A percentile compares a stretch with the other conserved stretches of the same genome.
Evolutionary conservation across 1,284 basidiomycete genomes (phyloP).

Genomic region (Papiliotrema nemorosa): DNA sequence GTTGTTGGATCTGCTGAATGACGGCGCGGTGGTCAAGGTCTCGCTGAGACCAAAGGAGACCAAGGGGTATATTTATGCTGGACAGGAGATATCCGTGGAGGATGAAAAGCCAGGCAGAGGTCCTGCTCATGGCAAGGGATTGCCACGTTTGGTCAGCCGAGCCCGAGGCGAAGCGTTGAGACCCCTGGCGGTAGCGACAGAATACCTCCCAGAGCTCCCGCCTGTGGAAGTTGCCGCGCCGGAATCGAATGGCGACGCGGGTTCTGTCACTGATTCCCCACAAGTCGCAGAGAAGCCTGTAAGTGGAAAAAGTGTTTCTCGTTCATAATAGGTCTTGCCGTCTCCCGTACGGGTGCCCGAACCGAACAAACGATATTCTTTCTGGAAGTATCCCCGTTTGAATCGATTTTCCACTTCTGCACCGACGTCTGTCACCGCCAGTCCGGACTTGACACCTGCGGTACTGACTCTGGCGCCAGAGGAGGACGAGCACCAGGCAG

Average conservation of each 20-base stretch:
- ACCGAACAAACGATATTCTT: constrained; percentile 12
- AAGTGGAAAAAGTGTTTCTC: neutral
- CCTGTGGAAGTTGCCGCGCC: neutral
- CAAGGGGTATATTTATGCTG: constrained; percentile 56
- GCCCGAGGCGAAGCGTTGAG: constrained; percentile 17
- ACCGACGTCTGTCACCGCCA: constrained; percentile 8
- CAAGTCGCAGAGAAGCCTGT: neutral
- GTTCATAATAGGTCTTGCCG: neutral
- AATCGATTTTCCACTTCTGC: constrained; percentile 19
- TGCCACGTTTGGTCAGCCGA: constrained; percentile 34
- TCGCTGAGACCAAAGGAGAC: constrained; percentile 53
- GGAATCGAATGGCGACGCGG: constrained; percentile 1
- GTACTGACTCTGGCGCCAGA: constrained; percentile 4
- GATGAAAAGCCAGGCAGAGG: constrained; percentile 67
- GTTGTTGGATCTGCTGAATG: constrained; percentile 65
- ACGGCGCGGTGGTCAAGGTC: constrained; percentile 63
- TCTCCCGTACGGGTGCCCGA: constrained; percentile 2
- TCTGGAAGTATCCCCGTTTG: constrained; percentile 24
- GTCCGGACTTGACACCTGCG: constrained; percentile 6
- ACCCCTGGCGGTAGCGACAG: constrained; percentile 32
- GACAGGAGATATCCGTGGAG: constrained; percentile 56
- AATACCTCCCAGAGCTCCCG: constrained; percentile 22
- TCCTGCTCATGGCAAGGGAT: constrained; percentile 30
- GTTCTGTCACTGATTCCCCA: neutral
- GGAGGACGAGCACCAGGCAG: neutral